Conservation (phyloP, 169 alveolate genomes). For the Eimeria necatrix region DNA sequence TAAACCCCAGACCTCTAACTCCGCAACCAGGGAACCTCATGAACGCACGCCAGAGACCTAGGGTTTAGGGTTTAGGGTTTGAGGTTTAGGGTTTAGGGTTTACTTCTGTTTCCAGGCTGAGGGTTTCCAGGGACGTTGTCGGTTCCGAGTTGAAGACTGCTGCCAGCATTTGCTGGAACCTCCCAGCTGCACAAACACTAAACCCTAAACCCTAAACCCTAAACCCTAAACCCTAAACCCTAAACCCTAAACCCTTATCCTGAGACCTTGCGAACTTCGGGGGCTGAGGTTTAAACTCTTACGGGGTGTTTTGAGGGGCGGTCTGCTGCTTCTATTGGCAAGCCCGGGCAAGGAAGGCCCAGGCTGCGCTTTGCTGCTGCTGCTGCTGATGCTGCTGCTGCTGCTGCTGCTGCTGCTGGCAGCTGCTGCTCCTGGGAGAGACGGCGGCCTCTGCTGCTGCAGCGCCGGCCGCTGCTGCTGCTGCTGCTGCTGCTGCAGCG, state of each 20-base stretch:
- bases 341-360: not conserved
- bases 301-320: not conserved
- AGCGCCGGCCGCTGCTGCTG: not conserved
- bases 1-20: not conserved
- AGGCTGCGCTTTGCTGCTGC: slow-evolving; percentile 36
- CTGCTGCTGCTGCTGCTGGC: slow-evolving; percentile 4
- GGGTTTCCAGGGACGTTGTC: not conserved
- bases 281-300: not conserved
- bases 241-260: slow-evolving; percentile 27
- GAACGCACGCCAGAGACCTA: not conserved
- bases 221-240: slow-evolving; percentile 15
- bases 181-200: not conserved
- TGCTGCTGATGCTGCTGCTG: slow-evolving; percentile 44
- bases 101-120: slow-evolving; percentile 3
- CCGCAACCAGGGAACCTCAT: not conserved
- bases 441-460: slow-evolving; percentile 22
- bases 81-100: slow-evolving; percentile 2
- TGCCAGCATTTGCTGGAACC: not conserved
- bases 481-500: slow-evolving; percentile 63
- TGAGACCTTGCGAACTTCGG: not conserved
- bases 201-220: slow-evolving; percentile 15
- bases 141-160: not conserved
- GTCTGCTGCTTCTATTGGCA: not conserved
- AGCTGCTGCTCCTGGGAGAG: not conserved
- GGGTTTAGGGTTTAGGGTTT: slow-evolving; percentile 23